Conservation (phyloP, 1,284 basidiomycete genomes). For the Papiliotrema laurentii region DNA sequence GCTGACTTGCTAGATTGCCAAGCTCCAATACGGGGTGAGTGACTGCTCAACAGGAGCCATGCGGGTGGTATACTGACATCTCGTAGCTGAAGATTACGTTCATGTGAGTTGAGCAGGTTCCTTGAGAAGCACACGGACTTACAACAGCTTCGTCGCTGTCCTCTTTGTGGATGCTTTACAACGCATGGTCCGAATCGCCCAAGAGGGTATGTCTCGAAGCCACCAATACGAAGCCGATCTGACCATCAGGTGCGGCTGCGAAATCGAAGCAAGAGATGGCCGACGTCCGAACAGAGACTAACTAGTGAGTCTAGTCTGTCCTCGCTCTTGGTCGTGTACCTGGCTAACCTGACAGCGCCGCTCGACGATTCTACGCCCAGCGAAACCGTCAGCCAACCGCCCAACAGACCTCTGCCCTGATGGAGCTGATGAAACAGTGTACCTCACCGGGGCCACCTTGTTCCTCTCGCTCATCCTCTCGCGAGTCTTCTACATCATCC, state of each 20-base stretch:
- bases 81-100: constrained; percentile 78
- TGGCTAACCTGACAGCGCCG: constrained; percentile 49
- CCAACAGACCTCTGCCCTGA: constrained; percentile 9
- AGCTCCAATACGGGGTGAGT: constrained; percentile 52
- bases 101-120: constrained; percentile 59
- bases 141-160: constrained; percentile 72
- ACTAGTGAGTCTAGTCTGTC: constrained; percentile 53
- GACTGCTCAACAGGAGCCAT: neutral
- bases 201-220: constrained; percentile 34
- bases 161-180: constrained; percentile 73
- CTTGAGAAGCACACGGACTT: neutral
- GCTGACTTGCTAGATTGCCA: constrained; percentile 46
- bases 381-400: constrained; percentile 60
- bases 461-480: constrained; percentile 92
- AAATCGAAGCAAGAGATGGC: constrained; percentile 58
- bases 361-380: constrained; percentile 79
- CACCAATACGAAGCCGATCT: neutral
- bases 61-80: constrained; percentile 12
- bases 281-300: constrained; percentile 75
- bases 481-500: constrained; percentile 83
- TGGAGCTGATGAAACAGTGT: constrained; percentile 55
- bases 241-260: constrained; percentile 61
- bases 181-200: constrained; percentile 80
- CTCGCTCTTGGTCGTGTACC: neutral
- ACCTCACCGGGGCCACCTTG: constrained; percentile 86